Conservation (phyloP, 2,329 filamentous ascomycete species). For the Monilinia fructicola region DNA sequence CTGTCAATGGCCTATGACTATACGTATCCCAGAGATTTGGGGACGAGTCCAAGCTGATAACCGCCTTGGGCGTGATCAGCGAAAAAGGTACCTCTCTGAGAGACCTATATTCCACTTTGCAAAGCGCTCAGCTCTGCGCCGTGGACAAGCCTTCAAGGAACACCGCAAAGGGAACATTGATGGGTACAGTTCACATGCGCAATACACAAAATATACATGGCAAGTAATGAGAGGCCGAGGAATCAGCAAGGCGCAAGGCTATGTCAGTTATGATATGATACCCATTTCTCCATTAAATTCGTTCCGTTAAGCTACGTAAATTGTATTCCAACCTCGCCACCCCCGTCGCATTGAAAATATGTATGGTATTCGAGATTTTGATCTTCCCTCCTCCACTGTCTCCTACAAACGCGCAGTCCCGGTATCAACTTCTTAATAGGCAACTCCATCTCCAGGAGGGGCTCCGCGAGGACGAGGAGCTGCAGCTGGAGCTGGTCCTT, state of each 20-base stretch:
- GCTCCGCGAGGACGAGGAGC: slow-evolving; percentile 32
- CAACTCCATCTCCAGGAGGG: slow-evolving; percentile 31
- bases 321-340: background rate
- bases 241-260: slow-evolving; percentile 16
- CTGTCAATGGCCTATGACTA: background rate
- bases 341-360: background rate
- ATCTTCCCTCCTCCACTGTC: background rate
- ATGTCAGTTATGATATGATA: slow-evolving; percentile 32
- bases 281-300: slow-evolving; percentile 27
- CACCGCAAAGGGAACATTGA: background rate
- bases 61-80: background rate
- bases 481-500: slow-evolving; percentile 29
- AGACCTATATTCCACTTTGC: background rate
- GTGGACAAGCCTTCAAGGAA: background rate
- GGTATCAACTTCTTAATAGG: slow-evolving; percentile 23
- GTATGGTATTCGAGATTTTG: background rate
- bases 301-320: slow-evolving; percentile 11
- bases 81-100: background rate
- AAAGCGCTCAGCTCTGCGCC: background rate
- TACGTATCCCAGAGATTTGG: background rate
- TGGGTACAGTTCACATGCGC: background rate
- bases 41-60: background rate
- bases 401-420: background rate
- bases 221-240: background rate
- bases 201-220: background rate